Percentiles rank a stretch among this genome's conserved stretches.
These are phyloP conservation scores for Ophiostoma tasmaniense DNA, from an alignment of 2,329 filamentous ascomycete species.

Conservation along the genomic window DNA sequence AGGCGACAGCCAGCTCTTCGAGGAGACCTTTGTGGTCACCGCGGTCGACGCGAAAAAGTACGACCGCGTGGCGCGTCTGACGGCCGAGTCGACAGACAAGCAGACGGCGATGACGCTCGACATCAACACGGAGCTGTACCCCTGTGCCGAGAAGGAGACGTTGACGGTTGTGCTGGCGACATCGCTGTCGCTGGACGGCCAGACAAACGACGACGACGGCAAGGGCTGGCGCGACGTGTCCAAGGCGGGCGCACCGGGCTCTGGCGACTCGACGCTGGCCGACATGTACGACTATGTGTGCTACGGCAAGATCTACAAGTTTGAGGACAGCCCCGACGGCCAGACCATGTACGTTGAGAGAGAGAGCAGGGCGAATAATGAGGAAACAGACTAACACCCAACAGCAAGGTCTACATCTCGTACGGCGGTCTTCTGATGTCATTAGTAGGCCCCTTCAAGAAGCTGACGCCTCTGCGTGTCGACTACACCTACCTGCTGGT, in stretches of 20 bases:
- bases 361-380: not conserved
- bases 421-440: constrained; percentile 89
- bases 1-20: constrained; percentile 86
- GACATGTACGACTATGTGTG: constrained; percentile 85
- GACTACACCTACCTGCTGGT: constrained; percentile 89
- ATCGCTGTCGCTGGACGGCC: constrained; percentile 78
- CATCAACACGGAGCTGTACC: constrained; percentile 89
- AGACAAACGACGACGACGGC: constrained; percentile 56
- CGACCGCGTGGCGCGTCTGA: constrained; percentile 85
- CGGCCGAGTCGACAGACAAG: constrained; percentile 62
- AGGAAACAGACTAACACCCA: constrained; percentile 5
- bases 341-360: constrained; percentile 67
- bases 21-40: constrained; percentile 81
- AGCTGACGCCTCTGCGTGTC: constrained; percentile 82
- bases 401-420: constrained; percentile 84
- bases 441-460: constrained; percentile 90
- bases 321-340: constrained; percentile 69
- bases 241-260: constrained; percentile 33
- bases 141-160: constrained; percentile 62
- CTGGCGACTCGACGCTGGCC: constrained; percentile 51
- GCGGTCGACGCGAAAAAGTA: constrained; percentile 79
- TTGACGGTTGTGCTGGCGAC: constrained; percentile 76
- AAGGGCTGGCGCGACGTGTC: constrained; percentile 74
- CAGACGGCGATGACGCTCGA: constrained; percentile 75
- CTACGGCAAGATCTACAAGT: constrained; percentile 81